Conservation (phyloP, 257 asterid species). For the Solanum virginianum region DNA sequence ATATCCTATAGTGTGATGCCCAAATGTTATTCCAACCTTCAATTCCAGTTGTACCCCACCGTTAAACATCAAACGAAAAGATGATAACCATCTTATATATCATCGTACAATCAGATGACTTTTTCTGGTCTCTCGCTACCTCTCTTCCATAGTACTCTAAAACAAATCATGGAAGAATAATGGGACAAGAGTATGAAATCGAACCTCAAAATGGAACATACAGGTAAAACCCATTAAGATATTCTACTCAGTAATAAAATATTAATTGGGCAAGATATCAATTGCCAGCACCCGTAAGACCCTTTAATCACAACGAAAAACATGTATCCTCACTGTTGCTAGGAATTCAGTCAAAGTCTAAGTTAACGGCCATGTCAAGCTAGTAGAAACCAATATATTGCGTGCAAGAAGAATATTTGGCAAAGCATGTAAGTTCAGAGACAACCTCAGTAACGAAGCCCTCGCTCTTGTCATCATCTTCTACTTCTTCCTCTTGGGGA, state of each 20-base stretch:
- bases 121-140: neutral
- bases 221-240: neutral
- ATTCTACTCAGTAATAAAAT: neutral
- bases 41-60: neutral
- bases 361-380: neutral
- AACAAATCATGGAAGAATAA: neutral
- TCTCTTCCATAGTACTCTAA: neutral
- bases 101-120: neutral
- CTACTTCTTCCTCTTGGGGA: conserved; percentile 26
- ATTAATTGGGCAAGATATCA: neutral
- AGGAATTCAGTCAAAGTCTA: neutral
- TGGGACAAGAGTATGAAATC: neutral
- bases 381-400: neutral
- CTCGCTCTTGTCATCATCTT: conserved; percentile 13
- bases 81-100: neutral
- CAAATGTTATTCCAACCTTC: neutral
- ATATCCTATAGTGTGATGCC: neutral
- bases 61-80: neutral
- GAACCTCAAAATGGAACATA: neutral
- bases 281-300: neutral
- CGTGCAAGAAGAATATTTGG: neutral
- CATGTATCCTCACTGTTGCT: neutral
- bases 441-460: conserved; percentile 46
- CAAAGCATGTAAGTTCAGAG: neutral
- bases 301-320: neutral